Percentiles rank a stretch among this genome's conserved stretches.
These are phyloP conservation scores for Inosperma sp. DNA, from an alignment of 768 basidiomycete species.

Conservation along the genomic window DNA sequence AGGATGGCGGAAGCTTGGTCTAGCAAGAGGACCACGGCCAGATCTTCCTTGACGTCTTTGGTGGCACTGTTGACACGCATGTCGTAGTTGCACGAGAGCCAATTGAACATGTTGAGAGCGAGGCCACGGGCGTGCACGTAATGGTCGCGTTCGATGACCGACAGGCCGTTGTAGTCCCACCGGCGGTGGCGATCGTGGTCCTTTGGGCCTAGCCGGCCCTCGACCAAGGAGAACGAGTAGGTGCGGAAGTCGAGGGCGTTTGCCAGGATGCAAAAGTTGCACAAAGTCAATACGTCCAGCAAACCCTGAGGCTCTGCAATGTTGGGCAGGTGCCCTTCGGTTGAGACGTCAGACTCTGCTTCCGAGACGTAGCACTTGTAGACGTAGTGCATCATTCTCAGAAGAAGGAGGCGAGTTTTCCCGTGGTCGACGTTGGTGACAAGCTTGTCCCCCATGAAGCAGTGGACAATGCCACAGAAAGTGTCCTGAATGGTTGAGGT, in stretches of 20 bases:
- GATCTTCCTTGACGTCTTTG: too few species aligned
- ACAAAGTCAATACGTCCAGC: not conserved
- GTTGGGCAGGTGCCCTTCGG: not conserved
- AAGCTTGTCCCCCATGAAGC: not conserved
- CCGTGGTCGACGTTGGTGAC: not conserved
- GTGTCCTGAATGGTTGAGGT: conserved; percentile 2
- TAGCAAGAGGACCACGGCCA: too few species aligned
- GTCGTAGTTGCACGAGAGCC: too few species aligned
- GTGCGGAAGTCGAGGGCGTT: not conserved
- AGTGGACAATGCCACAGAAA: not conserved
- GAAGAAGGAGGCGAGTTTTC: not conserved
- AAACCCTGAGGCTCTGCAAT: not conserved
- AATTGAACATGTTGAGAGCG: too few species aligned
- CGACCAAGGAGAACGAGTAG: too few species aligned
- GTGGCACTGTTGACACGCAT: too few species aligned
- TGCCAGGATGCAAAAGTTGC: not conserved
- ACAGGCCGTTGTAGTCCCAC: too few species aligned
- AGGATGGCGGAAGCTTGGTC: too few species aligned
- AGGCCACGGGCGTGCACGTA: too few species aligned
- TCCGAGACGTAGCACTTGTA: not conserved
- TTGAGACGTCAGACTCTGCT: not conserved
- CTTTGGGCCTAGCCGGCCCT: too few species aligned
- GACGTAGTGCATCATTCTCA: not conserved
- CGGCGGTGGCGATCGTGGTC: too few species aligned
- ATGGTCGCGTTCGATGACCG: too few species aligned